Evolutionary conservation across 1,139 yeast species (phyloP), one percentile per base, ranked within the genome.

Genomic region (Geotrichum restrictum): DNA sequence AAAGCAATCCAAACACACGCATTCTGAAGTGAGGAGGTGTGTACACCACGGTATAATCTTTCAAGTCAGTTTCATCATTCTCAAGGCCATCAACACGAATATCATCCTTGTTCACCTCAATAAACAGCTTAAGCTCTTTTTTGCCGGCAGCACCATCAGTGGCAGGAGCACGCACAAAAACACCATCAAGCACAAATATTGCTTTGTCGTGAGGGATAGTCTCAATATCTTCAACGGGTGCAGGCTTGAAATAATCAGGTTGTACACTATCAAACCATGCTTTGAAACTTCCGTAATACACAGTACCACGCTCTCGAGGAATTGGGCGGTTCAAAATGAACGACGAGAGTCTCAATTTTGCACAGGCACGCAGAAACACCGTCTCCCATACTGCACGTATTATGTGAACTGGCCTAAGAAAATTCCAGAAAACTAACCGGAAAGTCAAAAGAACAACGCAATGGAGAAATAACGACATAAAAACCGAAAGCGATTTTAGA

Each of bases 21-120:
- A 66, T 46, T 51, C 81, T 76, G 67, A 93, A 88, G 54, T 76
- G 62, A 1, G 96, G 96, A 2, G 98, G 98, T 51, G 89, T 75
- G 69, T 91, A 93, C 1, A 91, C 97, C 32, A 91, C 79, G 1
- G 80, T 74, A 65, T 91, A 88, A 1, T 80, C 75, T 55, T 81
- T 80, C 44, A 82, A 80, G 43, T 65, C 71, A 33, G 66, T 66
- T 1, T 64, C 64, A 1, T 68, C 72, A 13, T 69, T 68, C 45
- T 74, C 73, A 3, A 70, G 59, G 3, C 76, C 76, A 45, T 75
- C 79, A 24, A 83, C 68, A 19, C 87, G 74, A 53, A 77, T 75
- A 66, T 91, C 96, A 61, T 84, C 85, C 60, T 82, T 85, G 0
- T 95, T 85, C 1, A 93, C 98, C 0, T 88, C 80, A 3, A 87